phyloP scores from a whole-genome alignment of 306 rosid genomes.

The Ceratonia siliqua region DNA sequence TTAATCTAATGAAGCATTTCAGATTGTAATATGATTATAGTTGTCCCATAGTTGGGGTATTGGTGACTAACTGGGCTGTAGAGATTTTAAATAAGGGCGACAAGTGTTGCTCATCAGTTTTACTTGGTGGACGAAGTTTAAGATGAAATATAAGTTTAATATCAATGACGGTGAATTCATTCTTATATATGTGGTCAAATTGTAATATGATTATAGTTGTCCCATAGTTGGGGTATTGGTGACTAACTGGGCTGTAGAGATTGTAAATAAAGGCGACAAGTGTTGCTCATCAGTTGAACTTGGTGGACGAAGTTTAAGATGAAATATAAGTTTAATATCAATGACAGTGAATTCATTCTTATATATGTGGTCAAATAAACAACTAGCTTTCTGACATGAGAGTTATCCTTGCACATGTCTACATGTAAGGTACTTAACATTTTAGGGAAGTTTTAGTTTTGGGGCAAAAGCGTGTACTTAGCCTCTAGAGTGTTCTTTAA shows the following conservation, averaged over 20 bases:
- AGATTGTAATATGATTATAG: neutral
- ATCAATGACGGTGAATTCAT: neutral
- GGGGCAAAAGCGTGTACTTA: neutral
- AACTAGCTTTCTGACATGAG: neutral
- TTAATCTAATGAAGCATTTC: conserved; percentile 4
- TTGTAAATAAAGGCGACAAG: neutral
- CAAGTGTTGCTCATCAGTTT: neutral
- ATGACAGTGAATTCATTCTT: neutral
- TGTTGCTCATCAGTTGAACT: neutral
- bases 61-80: neutral
- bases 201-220: neutral
- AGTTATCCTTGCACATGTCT: conserved; percentile 4
- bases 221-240: neutral
- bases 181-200: neutral
- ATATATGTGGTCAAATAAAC: neutral
- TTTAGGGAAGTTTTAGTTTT: neutral
- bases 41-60: neutral
- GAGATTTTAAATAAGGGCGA: neutral
- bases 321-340: neutral
- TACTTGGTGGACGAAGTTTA: conserved; percentile 4
- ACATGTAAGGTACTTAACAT: neutral
- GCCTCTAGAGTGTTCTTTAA: neutral
- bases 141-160: conserved; percentile 11
- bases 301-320: conserved; percentile 13
- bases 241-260: neutral